Evolutionary conservation across 345 rosid species (phyloP).

Genomic region (Garcia nutans): DNA sequence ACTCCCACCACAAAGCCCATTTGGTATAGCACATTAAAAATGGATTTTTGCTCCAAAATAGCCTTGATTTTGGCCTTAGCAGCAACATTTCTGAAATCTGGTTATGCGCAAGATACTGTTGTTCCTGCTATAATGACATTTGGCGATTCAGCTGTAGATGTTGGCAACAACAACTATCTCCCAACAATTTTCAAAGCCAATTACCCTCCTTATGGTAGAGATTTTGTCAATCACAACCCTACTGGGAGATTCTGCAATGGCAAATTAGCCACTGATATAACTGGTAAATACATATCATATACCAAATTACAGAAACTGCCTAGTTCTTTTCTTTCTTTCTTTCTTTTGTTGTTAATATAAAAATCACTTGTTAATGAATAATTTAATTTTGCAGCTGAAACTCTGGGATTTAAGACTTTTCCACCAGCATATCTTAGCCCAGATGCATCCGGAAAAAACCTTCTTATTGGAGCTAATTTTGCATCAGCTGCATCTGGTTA

Average conservation of each 20-base stretch:
- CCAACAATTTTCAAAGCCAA: slow-evolving; percentile 73
- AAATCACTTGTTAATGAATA: not conserved
- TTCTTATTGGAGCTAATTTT: slow-evolving; percentile 89
- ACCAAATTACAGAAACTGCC: not conserved
- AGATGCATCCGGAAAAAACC: slow-evolving; percentile 80
- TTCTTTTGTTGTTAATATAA: too few relatives aligned
- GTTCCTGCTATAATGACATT: slow-evolving; percentile 75
- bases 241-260: slow-evolving; percentile 97
- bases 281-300: slow-evolving; percentile 40
- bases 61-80: slow-evolving; percentile 5
- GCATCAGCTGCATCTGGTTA: slow-evolving; percentile 95
- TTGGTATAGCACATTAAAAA: not conserved
- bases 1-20: too few relatives aligned
- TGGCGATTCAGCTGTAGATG: slow-evolving; percentile 91
- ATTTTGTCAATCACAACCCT: slow-evolving; percentile 57
- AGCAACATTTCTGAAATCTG: not conserved
- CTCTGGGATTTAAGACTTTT: slow-evolving; percentile 69
- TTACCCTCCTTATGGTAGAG: slow-evolving; percentile 93
- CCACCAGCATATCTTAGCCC: slow-evolving; percentile 90
- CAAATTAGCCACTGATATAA: slow-evolving; percentile 81
- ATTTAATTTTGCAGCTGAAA: slow-evolving; percentile 58
- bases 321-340: too few relatives aligned
- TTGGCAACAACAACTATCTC: slow-evolving; percentile 88
- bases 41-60: slow-evolving; percentile 2
- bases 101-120: slow-evolving; percentile 46